Conservation (phyloP, 208 protist species). For the Leishmania major region DNA sequence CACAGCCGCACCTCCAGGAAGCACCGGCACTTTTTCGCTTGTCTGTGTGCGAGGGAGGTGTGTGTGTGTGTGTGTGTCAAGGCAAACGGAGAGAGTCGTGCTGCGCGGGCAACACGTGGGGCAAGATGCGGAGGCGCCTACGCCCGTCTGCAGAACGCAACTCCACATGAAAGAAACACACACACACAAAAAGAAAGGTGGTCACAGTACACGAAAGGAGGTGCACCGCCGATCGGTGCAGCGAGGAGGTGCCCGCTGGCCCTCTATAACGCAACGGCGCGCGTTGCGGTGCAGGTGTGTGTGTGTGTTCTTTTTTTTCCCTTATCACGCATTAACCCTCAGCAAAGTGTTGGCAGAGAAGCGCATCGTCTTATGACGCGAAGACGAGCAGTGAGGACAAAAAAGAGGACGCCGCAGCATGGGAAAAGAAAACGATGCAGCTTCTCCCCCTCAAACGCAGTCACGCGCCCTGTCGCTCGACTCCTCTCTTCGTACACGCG, state of each 20-base stretch:
- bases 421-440: not conserved
- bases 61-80: not conserved
- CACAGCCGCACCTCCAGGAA: not conserved
- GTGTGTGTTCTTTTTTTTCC: not conserved
- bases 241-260: not conserved
- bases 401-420: too few relatives aligned
- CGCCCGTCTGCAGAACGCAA: not conserved
- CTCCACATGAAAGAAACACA: not conserved
- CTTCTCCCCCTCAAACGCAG: not conserved
- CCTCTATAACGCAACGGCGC: not conserved
- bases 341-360: not conserved
- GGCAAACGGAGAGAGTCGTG: not conserved
- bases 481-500: not conserved
- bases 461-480: not conserved
- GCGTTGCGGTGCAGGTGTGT: not conserved
- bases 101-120: not conserved
- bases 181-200: not conserved
- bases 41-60: not conserved
- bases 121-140: not conserved
- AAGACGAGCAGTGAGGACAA: not conserved
- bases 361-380: not conserved
- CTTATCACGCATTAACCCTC: not conserved
- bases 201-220: not conserved
- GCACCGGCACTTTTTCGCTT: not conserved
- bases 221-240: not conserved